Evolutionary conservation across 2,329 filamentous ascomycete species (phyloP).

Genomic region (Fusarium siculi): DNA sequence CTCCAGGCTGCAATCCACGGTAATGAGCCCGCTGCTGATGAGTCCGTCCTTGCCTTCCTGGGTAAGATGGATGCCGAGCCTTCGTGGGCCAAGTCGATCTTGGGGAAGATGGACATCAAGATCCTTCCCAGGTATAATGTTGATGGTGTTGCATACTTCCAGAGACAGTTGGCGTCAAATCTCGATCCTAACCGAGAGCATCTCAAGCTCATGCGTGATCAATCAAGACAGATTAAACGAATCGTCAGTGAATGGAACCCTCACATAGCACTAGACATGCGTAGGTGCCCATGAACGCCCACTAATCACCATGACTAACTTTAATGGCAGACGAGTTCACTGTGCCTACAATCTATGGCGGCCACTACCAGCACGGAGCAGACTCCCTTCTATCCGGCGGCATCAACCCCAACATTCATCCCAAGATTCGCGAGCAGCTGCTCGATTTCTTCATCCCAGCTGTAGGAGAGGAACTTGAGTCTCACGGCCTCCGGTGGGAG

Average conservation of each 20-base stretch:
- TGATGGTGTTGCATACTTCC: constrained; percentile 21
- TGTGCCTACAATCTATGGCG: constrained; percentile 1
- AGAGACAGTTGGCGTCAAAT: constrained; percentile 6
- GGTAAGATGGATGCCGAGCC: constrained; percentile 23
- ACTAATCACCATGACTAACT: accelerated
- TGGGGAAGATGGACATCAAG: constrained; percentile 26
- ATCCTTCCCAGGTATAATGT: constrained; percentile 18
- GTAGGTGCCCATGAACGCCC: accelerated
- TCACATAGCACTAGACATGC: constrained; percentile 14
- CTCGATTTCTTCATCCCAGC: constrained; percentile 14
- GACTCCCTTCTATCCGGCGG: neutral
- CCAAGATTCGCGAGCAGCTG: constrained; percentile 4
- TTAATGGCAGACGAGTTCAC: neutral
- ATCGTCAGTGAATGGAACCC: constrained; percentile 5
- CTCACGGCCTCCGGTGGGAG: neutral
- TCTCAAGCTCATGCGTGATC: neutral
- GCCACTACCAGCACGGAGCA: neutral
- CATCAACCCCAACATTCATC: constrained; percentile 17
- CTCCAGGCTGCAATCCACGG: constrained; percentile 21
- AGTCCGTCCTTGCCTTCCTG: neutral
- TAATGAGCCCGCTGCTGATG: constrained; percentile 18
- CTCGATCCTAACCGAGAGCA: constrained; percentile 21
- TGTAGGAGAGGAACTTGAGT: neutral
- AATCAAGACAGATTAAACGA: constrained; percentile 6
- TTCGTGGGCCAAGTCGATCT: neutral